Base-by-base conservation (phyloP, 352 stramenopile genomes). In the Phytopythium ostracodes region DNA sequence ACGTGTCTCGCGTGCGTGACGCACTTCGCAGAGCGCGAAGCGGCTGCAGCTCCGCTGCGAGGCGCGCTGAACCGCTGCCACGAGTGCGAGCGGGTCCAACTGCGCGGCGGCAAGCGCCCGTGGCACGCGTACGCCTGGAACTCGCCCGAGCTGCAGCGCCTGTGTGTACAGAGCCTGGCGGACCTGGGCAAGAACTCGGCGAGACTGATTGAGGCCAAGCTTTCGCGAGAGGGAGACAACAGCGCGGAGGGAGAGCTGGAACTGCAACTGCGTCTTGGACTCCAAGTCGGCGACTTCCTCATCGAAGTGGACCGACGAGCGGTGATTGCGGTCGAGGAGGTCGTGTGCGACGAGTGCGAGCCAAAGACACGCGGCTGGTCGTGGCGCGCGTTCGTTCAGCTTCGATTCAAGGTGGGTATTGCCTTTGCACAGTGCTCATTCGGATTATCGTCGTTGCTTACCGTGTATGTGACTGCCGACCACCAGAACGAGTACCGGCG, bases 211-310 rank as follows among this genome's bases (percentile, higher is more conserved):
- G 82, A 92, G 59, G 86, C 84, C 1, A 67, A 68, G 14, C 92
- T 91, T 60, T 78, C 92, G 56, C 91, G 83, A 80, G 92, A 80
- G 1, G 80, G 93, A 56, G 73, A 71, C 4, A 66, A 81, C 58
- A 73, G 60, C 22, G 73, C 79, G 47, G 62, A 66, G 46, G 42
- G 83, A 35, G 83, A 84, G 59, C 22, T 88, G 42, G 70, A 80
- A 47, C 65, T 84, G 44, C 70, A 60, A 58, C 67, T 83, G n/a
- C 71, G 71, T 53, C 72, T 72, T 22, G 75, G 86, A 27, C 62
- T 88, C 35, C 35, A 82, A n/a, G 53, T 79, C 56, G 65, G 83
- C 24, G 77, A 76, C 35, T 86, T 72, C 57, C 51, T 70, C 14
- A 67, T 85, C 22, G 62, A 76, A 42, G 36, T 59, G n/a, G 54